Base-by-base conservation (phyloP, 2,329 filamentous ascomycete species). In the Colletotrichum costaricense region DNA sequence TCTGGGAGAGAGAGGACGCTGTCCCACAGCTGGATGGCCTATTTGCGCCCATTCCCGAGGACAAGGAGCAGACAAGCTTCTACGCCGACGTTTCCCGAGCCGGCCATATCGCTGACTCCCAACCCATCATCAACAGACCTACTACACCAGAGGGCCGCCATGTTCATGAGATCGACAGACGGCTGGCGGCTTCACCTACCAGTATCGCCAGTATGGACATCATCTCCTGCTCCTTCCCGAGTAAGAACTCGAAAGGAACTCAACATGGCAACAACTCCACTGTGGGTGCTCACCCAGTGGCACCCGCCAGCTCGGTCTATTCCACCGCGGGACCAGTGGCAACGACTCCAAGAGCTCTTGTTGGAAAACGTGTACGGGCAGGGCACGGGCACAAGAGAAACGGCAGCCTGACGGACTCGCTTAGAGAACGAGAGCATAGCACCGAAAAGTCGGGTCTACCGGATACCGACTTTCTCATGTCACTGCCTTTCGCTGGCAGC, bases 391-490 rank as follows among this genome's bases (percentile, higher is more conserved):
- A 98, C 82, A 95, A 95, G 81, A 92, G 95, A 26, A 97, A 94
- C 79, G 95, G 93, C 63, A 98, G 95, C 80, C 93, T 97, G 77
- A 94, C 93, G 0, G 94, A 98, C 82, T 96, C 95, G 1, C 82
- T 96, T 64, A 88, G 95, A 76, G 74, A 75, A 30, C 75, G 67
- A 49, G 94, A 97, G 82, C 92, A 84, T 83, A 90, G 81, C 26
- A 81, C 82, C 6, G 88, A 90, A 58, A 88, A 86, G 72, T 56
- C 67, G 19, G 79, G 86, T 4, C 86, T 86, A 75, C 89, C 88
- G 75, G 89, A 89, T 26, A 84, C 87, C 4, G 90, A 92, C 71
- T 83, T 92, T 19, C 82, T 91, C 16, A 87, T 92, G 75, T 87
- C 91, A 11, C 85, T 92, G 26, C 91, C 93, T 14, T 93, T 94